Evolutionary conservation across 345 rosid genomes (phyloP).

Genomic region (Litchi chinensis): DNA sequence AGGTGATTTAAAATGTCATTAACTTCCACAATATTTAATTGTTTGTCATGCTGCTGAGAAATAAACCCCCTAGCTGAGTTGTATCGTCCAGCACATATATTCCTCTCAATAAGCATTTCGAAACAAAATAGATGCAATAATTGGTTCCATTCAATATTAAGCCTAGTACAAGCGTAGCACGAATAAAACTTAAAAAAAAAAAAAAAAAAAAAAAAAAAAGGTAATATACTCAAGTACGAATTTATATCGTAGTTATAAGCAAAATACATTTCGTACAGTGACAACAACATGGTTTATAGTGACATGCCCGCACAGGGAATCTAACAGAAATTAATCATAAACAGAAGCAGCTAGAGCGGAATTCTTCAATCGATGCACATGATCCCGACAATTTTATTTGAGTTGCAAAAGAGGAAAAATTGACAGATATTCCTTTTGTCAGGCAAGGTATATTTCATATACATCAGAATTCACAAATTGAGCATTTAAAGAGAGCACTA

Average conservation of each 20-base stretch:
- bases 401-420: neutral
- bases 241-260: neutral
- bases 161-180: neutral
- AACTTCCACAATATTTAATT: neutral
- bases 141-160: neutral
- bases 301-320: neutral
- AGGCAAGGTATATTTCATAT: neutral
- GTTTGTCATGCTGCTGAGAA: neutral
- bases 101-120: neutral
- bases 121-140: neutral
- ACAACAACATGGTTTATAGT: neutral
- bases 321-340: neutral
- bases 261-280: too few relatives aligned
- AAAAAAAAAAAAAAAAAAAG: neutral
- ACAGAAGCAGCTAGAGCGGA: neutral
- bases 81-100: too few relatives aligned
- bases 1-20: neutral
- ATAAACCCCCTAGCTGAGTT: neutral
- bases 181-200: neutral
- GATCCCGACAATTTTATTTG: neutral
- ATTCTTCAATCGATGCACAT: neutral
- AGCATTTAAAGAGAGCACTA: constrained; percentile 7
- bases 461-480: neutral
- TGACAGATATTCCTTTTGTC: neutral
- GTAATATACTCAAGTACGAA: neutral